Evolutionary conservation across 208 protist species (phyloP).

Genomic region (Crithidia fasciculata): DNA sequence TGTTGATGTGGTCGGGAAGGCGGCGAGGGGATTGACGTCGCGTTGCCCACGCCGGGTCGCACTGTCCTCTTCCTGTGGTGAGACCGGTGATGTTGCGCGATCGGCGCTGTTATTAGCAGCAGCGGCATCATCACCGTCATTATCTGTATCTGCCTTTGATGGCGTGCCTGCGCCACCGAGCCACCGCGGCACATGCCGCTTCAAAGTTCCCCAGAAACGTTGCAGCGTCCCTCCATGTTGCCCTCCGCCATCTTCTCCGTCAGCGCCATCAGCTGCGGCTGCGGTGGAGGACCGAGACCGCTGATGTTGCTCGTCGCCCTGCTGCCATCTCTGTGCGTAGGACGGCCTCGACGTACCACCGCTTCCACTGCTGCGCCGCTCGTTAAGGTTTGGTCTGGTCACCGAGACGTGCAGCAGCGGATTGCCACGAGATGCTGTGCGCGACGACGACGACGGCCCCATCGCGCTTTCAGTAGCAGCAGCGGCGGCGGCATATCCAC

Average conservation of each 20-base stretch:
- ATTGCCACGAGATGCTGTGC: not conserved
- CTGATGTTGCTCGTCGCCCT: not conserved
- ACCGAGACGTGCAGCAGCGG: not conserved
- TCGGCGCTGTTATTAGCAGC: not conserved
- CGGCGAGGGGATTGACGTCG: conserved; percentile 4
- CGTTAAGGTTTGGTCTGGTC: not conserved
- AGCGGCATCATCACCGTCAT: not conserved
- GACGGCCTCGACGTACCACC: not conserved
- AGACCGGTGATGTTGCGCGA: too few relatives aligned
- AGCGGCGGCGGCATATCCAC: too few relatives aligned
- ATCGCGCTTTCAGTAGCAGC: not conserved
- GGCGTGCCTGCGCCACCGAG: not conserved
- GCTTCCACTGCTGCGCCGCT: not conserved
- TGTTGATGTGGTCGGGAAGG: not conserved
- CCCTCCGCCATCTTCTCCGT: not conserved
- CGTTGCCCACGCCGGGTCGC: not conserved
- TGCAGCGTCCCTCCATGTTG: too few relatives aligned
- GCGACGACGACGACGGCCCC: not conserved
- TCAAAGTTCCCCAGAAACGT: too few relatives aligned
- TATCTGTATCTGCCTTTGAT: not conserved
- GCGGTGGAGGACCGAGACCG: not conserved
- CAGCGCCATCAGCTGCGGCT: not conserved
- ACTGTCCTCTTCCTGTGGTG: not conserved
- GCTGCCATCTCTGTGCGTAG: conserved; percentile 8
- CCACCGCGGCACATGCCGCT: not conserved